These are phyloP conservation scores for Stereum hirsutum DNA, from an alignment of 1,284 basidiomycete species.

Conservation along the genomic window DNA sequence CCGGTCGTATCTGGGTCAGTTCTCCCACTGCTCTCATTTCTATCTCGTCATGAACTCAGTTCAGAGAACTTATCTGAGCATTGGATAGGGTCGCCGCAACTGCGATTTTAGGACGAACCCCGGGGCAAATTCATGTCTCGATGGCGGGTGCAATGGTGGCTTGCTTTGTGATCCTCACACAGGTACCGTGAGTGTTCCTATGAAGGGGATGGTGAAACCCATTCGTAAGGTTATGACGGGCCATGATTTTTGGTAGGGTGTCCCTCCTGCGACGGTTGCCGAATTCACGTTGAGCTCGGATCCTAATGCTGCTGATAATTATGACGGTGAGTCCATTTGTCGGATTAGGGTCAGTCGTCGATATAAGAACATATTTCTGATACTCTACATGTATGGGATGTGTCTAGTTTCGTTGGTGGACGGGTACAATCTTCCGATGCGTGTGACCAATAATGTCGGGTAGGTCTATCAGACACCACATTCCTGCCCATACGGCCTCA, in stretches of 20 bases:
- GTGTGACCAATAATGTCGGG: conserved; percentile 44
- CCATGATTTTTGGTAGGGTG: conserved; percentile 20
- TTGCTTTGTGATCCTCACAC: conserved; percentile 13
- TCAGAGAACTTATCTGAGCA: too few relatives aligned
- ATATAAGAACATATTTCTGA: too few relatives aligned
- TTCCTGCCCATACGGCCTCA: too few relatives aligned
- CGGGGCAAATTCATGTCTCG: conserved; percentile 15
- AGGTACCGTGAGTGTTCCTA: conserved; percentile 11
- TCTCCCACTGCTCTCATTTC: too few relatives aligned
- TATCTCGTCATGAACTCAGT: too few relatives aligned
- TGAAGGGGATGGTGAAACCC: background rate
- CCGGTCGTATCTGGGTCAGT: too few relatives aligned
- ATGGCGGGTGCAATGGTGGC: conserved; percentile 18
- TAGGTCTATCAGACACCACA: too few relatives aligned
- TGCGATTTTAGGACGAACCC: conserved; percentile 27
- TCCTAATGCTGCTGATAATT: conserved; percentile 23
- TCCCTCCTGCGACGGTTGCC: conserved; percentile 34
- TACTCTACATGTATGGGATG: background rate
- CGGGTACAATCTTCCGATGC: conserved; percentile 43
- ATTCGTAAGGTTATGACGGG: background rate
- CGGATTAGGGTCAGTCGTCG: too few relatives aligned
- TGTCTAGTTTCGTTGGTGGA: conserved; percentile 3
- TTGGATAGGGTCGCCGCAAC: conserved; percentile 26
- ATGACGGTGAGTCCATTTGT: conserved; percentile 27
- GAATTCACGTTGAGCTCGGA: conserved; percentile 32